Base-by-base conservation (phyloP, 192 early-diverging fungal species). In the Coemansia sp. region DNA sequence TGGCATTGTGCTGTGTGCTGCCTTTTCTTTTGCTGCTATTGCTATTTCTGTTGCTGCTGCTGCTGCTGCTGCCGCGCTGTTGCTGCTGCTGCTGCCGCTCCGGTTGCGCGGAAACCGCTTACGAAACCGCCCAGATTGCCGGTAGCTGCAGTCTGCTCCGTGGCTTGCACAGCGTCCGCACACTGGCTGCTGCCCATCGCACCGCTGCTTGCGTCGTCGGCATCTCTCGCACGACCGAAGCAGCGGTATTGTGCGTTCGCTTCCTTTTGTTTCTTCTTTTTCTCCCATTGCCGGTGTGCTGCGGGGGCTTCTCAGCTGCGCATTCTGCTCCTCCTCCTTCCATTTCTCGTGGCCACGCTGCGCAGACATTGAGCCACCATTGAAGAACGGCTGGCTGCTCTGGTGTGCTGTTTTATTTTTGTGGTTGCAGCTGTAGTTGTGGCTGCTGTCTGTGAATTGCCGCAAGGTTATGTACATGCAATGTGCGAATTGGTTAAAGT, bases 91-190 rank as follows among this genome's bases (percentile, higher is more conserved):
- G 26, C 41, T 26, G 18, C 1, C 21, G 13, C 32, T 45, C 43
- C 13, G 1, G 43, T 46, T 22, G 42, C 61, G 45, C 15, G 72
- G 72, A 40, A 72, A 69, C 21, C 78, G 78, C 58, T 74, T 80
- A 60, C 78, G 78, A 63, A 80, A 82, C n/a, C 80, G 71, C 19
- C 74, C 80, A 2, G 80, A 82, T 56, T 76, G 67, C 11, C 80
- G 52, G 62, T 82, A 82, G 40, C 22, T 62, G 75, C 80, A 82
- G 0, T 77, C 74, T 19, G 73, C 58, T 16, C 45, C 8, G 46
- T 82, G 80, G 47, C 61, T 66, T n/a, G 43, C 40, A 52, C 80
- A 82, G 0, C 75, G 67, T 6, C 68, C 69, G 56, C 80, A 82
- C 10, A 48, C 46, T 0, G 80, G 80, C 62, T 82, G 74, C 45